These are phyloP conservation scores for Parietaria judaica DNA, from an alignment of 306 rosid genomes.

Conservation along the genomic window DNA sequence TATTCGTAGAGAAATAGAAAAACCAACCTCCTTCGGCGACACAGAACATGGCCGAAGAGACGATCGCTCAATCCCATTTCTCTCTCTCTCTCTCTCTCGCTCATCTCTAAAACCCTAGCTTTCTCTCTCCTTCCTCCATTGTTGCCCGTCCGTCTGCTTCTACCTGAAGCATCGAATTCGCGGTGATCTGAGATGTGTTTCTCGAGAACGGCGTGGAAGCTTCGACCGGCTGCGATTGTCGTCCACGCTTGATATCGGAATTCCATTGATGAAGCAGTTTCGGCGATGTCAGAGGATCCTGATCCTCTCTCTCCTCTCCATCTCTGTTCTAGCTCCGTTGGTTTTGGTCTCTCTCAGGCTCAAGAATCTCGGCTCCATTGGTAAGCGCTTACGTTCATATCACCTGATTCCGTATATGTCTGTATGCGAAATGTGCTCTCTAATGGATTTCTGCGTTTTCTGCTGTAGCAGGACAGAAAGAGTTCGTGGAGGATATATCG, in stretches of 20 bases:
- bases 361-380: conserved; percentile 30
- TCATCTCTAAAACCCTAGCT: conserved; percentile 51
- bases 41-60: conserved; percentile 51
- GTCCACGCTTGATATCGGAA: conserved; percentile 25
- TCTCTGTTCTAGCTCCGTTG: conserved; percentile 82
- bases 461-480: conserved; percentile 51
- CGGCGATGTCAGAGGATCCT: conserved; percentile 81
- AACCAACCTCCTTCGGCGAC: conserved; percentile 12
- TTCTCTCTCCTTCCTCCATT: not conserved
- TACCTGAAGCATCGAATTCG: conserved; percentile 41
- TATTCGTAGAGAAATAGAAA: not conserved
- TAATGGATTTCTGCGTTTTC: conserved; percentile 19
- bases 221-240: conserved; percentile 13
- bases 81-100: conserved; percentile 16
- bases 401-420: not conserved
- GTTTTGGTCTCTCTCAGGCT: conserved; percentile 53
- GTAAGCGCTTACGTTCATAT: conserved; percentile 21
- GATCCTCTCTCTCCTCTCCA: conserved; percentile 69
- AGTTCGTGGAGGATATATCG: conserved; percentile 59
- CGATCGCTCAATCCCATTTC: conserved; percentile 18
- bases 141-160: conserved; percentile 14
- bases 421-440: not conserved
- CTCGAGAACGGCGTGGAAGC: conserved; percentile 20
- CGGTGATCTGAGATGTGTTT: conserved; percentile 48
- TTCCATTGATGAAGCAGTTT: conserved; percentile 65